phyloP scores from a whole-genome alignment of 2,329 filamentous ascomycete species.

The Aspergillus transmontanensis region DNA sequence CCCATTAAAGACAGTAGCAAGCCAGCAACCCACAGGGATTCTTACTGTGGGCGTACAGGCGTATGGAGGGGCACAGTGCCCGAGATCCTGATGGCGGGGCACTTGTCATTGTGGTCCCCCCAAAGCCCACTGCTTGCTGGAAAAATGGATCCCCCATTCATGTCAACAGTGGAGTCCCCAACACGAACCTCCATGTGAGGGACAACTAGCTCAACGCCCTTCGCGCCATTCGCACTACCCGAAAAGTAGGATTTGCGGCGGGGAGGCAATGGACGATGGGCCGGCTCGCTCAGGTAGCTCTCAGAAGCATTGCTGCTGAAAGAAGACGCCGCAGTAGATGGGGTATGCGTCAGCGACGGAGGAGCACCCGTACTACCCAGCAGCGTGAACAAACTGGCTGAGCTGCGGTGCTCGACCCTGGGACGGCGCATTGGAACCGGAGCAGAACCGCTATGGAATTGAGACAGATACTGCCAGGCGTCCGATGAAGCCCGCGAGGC shows the following conservation, averaged over 20 bases:
- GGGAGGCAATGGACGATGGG: constrained; percentile 41
- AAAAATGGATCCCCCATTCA: constrained; percentile 31
- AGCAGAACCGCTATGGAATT: constrained; percentile 42
- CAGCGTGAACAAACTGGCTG: constrained; percentile 36
- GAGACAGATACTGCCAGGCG: constrained; percentile 48
- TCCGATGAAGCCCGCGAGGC: constrained; percentile 38
- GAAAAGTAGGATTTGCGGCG: constrained; percentile 44
- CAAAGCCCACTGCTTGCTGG: constrained; percentile 33
- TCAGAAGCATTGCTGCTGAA: constrained; percentile 40
- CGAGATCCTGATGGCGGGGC: constrained; percentile 12
- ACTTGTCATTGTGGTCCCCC: constrained; percentile 26
- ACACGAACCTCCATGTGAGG: constrained; percentile 35
- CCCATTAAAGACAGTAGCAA: background rate
- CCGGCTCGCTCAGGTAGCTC: constrained; percentile 27
- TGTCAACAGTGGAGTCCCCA: constrained; percentile 20
- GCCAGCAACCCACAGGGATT: background rate
- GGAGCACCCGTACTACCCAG: constrained; percentile 24
- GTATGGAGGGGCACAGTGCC: constrained; percentile 4
- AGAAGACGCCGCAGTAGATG: constrained; percentile 43
- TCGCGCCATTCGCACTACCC: constrained; percentile 30
- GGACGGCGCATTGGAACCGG: constrained; percentile 23
- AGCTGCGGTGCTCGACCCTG: constrained; percentile 28
- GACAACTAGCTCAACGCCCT: constrained; percentile 44
- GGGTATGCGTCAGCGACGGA: constrained; percentile 41
- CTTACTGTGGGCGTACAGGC: constrained; percentile 4